Conservation (phyloP, 768 basidiomycete species). For the Phanerochaete carnosa region DNA sequence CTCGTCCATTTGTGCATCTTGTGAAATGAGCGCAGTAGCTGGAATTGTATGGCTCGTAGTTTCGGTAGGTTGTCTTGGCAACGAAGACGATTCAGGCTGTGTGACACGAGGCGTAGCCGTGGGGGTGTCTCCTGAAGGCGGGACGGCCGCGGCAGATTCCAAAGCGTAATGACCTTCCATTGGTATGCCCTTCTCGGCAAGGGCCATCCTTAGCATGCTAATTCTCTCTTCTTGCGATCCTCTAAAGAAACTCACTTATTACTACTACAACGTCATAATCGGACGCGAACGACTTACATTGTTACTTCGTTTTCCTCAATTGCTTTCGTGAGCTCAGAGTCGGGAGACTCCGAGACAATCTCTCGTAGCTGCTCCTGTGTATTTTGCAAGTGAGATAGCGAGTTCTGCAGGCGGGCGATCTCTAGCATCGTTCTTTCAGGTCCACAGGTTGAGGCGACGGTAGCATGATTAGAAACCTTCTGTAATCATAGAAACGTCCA, state of each 20-base stretch:
- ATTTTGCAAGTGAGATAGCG: slow-evolving; percentile 54
- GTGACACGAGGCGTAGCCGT: background rate
- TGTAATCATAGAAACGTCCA: slow-evolving; percentile 65
- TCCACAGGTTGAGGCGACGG: background rate
- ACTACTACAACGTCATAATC: background rate
- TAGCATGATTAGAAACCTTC: slow-evolving; percentile 48
- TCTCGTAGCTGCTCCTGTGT: slow-evolving; percentile 60
- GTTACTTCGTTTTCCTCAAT: slow-evolving; percentile 69
- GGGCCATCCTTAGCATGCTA: slow-evolving; percentile 60
- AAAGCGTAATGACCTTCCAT: slow-evolving; percentile 46
- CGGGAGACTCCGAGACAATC: slow-evolving; percentile 39
- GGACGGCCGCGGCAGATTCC: background rate
- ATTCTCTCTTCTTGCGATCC: slow-evolving; percentile 77
- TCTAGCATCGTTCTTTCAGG: slow-evolving; percentile 40
- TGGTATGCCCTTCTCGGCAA: slow-evolving; percentile 56
- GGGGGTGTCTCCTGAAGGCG: background rate
- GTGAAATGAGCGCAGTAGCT: background rate
- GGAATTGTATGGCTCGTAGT: background rate
- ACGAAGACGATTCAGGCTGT: background rate
- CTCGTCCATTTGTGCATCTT: slow-evolving; percentile 2
- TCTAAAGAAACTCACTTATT: slow-evolving; percentile 33
- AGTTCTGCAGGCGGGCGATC: slow-evolving; percentile 72
- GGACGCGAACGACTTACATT: slow-evolving; percentile 45
- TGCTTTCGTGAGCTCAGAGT: slow-evolving; percentile 57
- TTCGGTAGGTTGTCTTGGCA: background rate